Percentiles rank a stretch among this genome's conserved stretches.
Evolutionary conservation across 306 rosid species (phyloP).

Genomic region (Sphenostylis stenocarpa): DNA sequence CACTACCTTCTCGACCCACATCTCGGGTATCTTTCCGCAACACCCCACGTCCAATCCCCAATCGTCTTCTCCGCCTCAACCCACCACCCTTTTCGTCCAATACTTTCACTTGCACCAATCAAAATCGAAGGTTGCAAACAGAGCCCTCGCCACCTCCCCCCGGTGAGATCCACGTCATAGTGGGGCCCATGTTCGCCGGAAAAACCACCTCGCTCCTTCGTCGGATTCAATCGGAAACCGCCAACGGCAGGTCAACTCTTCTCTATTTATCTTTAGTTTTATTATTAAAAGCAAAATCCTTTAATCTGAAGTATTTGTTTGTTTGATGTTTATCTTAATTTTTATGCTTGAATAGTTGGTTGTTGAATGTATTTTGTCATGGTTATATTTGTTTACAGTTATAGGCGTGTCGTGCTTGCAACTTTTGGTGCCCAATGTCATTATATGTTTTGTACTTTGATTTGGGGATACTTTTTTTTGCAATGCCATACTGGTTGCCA

Average conservation of each 20-base stretch:
- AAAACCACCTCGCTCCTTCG: conserved; percentile 83
- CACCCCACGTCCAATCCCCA: conserved; percentile 28
- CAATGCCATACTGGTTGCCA: conserved; percentile 26
- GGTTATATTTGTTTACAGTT: neutral
- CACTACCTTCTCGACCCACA: conserved; percentile 36
- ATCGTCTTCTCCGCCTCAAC: conserved; percentile 39
- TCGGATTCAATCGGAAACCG: conserved; percentile 65
- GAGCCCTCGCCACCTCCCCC: conserved; percentile 42
- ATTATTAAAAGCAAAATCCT: neutral
- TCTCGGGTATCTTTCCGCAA: neutral
- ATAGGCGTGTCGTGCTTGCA: neutral
- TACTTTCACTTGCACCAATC: conserved; percentile 29
- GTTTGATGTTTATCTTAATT: neutral
- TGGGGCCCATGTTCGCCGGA: conserved; percentile 97
- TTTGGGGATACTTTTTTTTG: conserved; percentile 16
- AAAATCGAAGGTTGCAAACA: conserved; percentile 39
- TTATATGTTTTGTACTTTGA: conserved; percentile 27
- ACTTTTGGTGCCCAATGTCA: neutral
- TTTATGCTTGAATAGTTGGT: conserved; percentile 2
- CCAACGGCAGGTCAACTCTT: conserved; percentile 64
- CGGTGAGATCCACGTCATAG: conserved; percentile 84
- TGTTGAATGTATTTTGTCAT: conserved; percentile 1
- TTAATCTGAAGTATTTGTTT: neutral
- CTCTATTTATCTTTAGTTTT: neutral
- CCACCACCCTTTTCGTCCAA: conserved; percentile 37